Percentiles rank a stretch among this genome's conserved stretches.
Evolutionary conservation across 148 eudicot species (phyloP).

Genomic region (Mesembryanthemum crystallinum): DNA sequence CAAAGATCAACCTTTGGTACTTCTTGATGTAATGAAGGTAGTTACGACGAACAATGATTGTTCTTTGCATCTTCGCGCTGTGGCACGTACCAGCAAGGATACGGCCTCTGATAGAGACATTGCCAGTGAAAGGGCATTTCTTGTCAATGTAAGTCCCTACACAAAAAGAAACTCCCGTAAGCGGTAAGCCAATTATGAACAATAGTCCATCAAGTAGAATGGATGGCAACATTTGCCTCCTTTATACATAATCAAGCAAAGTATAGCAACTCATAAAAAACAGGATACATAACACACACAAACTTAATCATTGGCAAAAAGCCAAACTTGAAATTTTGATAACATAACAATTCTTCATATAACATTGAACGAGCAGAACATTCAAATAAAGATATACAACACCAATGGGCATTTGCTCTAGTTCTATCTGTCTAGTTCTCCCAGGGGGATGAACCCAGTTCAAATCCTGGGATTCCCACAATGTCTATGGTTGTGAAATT

Average conservation of each 20-base stretch:
- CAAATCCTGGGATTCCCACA: too few relatives aligned
- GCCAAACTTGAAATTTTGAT: too few relatives aligned
- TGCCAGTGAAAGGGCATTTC: constrained; percentile 83
- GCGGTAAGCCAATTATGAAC: not conserved
- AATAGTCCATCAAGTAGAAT: not conserved
- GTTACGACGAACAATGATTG: constrained; percentile 70
- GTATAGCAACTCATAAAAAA: not conserved
- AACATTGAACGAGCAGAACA: too few relatives aligned
- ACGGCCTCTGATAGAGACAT: constrained; percentile 73
- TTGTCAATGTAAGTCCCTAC: constrained; percentile 75
- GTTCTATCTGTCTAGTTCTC: too few relatives aligned
- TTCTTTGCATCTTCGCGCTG: constrained; percentile 84
- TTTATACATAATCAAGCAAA: not conserved
- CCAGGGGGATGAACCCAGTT: too few relatives aligned
- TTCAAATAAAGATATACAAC: too few relatives aligned
- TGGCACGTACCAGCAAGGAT: constrained; percentile 80
- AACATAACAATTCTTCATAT: too few relatives aligned
- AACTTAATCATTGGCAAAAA: not conserved
- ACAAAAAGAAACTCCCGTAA: not conserved
- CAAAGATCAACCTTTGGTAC: constrained; percentile 50
- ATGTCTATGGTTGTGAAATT: too few relatives aligned
- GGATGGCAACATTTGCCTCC: not conserved
- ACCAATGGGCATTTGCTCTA: too few relatives aligned
- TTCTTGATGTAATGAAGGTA: constrained; percentile 76
- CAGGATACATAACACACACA: not conserved